These are phyloP conservation scores for Phytophthora vignae DNA, from an alignment of 352 stramenopile genomes.

Conservation along the genomic window DNA sequence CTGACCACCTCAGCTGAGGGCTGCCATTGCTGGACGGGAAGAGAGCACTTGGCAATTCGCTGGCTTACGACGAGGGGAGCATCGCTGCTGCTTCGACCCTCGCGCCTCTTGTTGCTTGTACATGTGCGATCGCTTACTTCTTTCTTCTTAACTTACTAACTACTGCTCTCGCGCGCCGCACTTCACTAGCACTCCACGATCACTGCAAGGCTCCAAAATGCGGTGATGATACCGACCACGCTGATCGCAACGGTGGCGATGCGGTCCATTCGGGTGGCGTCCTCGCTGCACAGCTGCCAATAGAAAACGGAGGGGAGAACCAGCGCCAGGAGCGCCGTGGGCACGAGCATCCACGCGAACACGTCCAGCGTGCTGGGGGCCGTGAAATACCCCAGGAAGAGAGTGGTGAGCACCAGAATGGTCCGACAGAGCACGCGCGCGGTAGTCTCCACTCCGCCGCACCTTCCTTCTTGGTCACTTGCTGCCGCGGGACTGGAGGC, in stretches of 20 bases:
- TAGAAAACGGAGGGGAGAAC: conserved; percentile 78
- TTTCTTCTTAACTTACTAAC: conserved; percentile 25
- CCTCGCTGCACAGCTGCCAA: conserved; percentile 73
- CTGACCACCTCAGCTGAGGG: too few relatives aligned
- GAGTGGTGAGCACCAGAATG: conserved; percentile 56
- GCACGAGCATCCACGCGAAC: conserved; percentile 74
- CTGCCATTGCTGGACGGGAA: too few relatives aligned
- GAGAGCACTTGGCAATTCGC: conserved; percentile 1
- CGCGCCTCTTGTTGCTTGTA: conserved; percentile 3
- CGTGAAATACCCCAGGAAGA: conserved; percentile 63
- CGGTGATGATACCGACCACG: conserved; percentile 56
- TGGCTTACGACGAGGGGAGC: not conserved
- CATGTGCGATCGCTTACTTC: conserved; percentile 8
- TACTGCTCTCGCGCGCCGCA: conserved; percentile 1
- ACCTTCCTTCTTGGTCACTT: conserved; percentile 25
- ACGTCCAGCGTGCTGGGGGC: conserved; percentile 63
- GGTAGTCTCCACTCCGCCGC: conserved; percentile 37
- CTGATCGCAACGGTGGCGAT: conserved; percentile 51
- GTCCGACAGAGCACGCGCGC: conserved; percentile 61
- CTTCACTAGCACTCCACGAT: conserved; percentile 47
- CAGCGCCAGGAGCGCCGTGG: conserved; percentile 62
- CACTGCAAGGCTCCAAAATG: conserved; percentile 58
- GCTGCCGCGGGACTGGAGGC: conserved; percentile 11
- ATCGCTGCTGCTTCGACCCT: not conserved
- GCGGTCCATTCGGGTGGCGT: conserved; percentile 55